These are phyloP conservation scores for Coemansia sp. DNA, from an alignment of 192 early-diverging fungal genomes.

Conservation along the genomic window DNA sequence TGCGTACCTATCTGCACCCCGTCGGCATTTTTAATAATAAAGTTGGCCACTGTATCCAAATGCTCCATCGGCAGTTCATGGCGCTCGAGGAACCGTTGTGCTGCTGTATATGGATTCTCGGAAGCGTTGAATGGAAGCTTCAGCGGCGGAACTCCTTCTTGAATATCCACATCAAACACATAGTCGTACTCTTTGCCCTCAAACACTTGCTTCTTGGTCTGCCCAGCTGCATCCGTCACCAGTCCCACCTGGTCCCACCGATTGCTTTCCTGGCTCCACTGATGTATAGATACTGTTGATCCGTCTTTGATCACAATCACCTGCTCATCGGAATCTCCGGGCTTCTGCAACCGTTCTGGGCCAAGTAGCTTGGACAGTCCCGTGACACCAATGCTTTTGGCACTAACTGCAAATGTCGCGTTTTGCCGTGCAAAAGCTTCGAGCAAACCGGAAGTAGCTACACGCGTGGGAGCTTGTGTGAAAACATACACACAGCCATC, in stretches of 20 bases:
- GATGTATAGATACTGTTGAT: constrained; percentile 77
- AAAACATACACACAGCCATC: constrained; percentile 83
- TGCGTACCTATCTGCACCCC: constrained; percentile 43
- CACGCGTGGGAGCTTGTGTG: constrained; percentile 61
- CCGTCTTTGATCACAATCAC: constrained; percentile 83
- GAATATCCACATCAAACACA: constrained; percentile 96
- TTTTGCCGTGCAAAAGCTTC: constrained; percentile 48
- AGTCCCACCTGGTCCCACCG: constrained; percentile 89
- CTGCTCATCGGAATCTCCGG: constrained; percentile 75
- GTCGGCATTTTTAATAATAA: constrained; percentile 84
- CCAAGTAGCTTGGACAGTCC: constrained; percentile 80
- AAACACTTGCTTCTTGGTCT: constrained; percentile 72
- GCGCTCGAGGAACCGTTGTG: constrained; percentile 82
- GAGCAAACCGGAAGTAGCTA: constrained; percentile 53
- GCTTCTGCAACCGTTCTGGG: constrained; percentile 64
- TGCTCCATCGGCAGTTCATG: constrained; percentile 80
- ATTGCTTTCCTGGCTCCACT: constrained; percentile 66
- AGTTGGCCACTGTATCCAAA: constrained; percentile 91
- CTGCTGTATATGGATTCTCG: constrained; percentile 91
- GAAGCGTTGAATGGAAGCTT: constrained; percentile 92
- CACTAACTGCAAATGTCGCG: constrained; percentile 48
- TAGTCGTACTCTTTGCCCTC: constrained; percentile 93
- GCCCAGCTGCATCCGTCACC: constrained; percentile 86
- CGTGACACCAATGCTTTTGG: constrained; percentile 66
- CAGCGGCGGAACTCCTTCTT: constrained; percentile 72